Evolutionary conservation across 257 asterid genomes (phyloP), one percentile per base, ranked within the genome.

Genomic region (Solanum arcanum): DNA sequence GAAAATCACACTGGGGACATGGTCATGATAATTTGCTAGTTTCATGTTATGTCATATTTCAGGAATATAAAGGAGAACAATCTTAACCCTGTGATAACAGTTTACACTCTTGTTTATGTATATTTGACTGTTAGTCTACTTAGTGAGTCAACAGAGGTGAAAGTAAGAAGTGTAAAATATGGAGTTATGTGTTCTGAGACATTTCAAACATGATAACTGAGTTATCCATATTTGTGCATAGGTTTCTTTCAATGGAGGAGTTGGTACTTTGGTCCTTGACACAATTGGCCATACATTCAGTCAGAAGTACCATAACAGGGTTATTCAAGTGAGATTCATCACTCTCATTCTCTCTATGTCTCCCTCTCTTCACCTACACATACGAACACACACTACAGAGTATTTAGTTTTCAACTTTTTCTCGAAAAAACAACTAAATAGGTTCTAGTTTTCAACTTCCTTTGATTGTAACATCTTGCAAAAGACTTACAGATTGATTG

Each of bases 241-340:
- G 99, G 96, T 95, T 88, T 93, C 93, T 84, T 93, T 94, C 91
- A 92, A 91, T 80, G 98, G 98, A 23, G 99, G 99, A 73, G 60
- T 97, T 86, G 91, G 98, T 90, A 94, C 94, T 91, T 92, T 97
- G 95, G 90, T 93, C 90, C 98, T 97, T 77, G 99, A 97, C 86
- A 93, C 98, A 85, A 93, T 93, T 66, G 99, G 96, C 89, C 98
- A 97, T 85, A 89, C 92, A 35, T 91, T 95, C 93, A 97, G 99
- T 91, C 95, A 93, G 86, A 97, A 97, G 95, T 97, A 97, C 93
- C 97, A 91, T 42, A 93, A 91, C 80, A 93, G 99, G 92, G 99
- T 97, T 87, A 93, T 92, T 90, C 98, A 97, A 89, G 99, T 95
- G 90, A 91, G 85, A 49, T 81, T 49, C 85, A 81, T 81, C 85